These are phyloP conservation scores for Pyrenophora teres DNA, from an alignment of 2,329 filamentous ascomycete species.

Conservation along the genomic window DNA sequence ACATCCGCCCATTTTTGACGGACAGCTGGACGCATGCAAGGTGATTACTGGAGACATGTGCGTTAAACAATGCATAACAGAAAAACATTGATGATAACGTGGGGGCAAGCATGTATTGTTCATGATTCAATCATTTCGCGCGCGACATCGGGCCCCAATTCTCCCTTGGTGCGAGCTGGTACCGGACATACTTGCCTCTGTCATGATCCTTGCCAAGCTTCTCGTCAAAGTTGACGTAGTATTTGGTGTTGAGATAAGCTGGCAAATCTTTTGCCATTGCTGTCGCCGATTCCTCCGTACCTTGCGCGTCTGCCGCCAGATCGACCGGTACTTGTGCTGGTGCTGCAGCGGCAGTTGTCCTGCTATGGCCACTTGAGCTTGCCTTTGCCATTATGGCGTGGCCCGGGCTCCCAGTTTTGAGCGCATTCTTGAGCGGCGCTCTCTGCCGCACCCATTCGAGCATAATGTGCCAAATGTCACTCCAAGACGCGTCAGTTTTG, in stretches of 20 bases:
- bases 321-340: constrained; percentile 5
- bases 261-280: constrained; percentile 11
- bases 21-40: neutral
- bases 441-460: constrained; percentile 87
- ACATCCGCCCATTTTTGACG: constrained; percentile 2
- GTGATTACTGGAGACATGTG: constrained; percentile 2
- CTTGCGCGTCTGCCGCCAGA: constrained; percentile 8
- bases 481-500: constrained; percentile 93
- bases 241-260: constrained; percentile 42
- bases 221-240: constrained; percentile 79
- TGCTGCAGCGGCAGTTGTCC: neutral
- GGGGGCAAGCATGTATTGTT: constrained; percentile 1
- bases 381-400: constrained; percentile 60
- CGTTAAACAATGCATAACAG: neutral
- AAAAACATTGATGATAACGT: neutral
- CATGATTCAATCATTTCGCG: constrained; percentile 46
- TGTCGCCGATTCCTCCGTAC: constrained; percentile 1
- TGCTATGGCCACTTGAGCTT: constrained; percentile 22
- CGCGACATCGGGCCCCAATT: constrained; percentile 88
- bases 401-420: constrained; percentile 73
- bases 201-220: constrained; percentile 71
- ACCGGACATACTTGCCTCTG: constrained; percentile 73
- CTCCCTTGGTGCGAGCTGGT: constrained; percentile 85
- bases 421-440: constrained; percentile 73
- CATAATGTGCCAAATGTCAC: constrained; percentile 89